phyloP scores from a whole-genome alignment of 192 early-diverging fungal genomes.

The Umbelopsis sp. region DNA sequence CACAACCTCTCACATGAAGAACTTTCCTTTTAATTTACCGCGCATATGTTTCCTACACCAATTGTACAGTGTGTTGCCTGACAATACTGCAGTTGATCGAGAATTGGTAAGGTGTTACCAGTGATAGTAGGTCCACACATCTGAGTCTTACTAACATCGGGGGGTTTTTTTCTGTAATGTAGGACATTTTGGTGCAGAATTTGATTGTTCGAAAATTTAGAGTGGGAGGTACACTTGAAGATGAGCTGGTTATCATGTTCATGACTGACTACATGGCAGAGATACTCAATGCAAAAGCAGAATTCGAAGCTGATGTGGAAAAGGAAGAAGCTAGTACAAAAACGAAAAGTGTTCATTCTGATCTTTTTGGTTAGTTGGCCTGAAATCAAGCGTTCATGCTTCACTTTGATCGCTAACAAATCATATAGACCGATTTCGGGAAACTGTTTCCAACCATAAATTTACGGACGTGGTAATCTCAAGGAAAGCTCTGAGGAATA shows the following conservation, averaged over 20 bases:
- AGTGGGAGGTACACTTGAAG: constrained; percentile 44
- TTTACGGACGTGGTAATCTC: constrained; percentile 40
- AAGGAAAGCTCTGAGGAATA: constrained; percentile 33
- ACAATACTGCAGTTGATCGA: constrained; percentile 48
- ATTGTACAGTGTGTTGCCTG: constrained; percentile 43
- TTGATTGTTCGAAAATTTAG: constrained; percentile 44
- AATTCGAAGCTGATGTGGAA: constrained; percentile 32
- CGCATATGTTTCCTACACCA: constrained; percentile 49
- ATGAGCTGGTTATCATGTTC: constrained; percentile 49
- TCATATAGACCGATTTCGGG: constrained; percentile 40
- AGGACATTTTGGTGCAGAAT: constrained; percentile 41
- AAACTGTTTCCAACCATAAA: constrained; percentile 25
- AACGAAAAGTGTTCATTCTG: not conserved
- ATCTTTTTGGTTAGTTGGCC: constrained; percentile 23
- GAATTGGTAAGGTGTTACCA: constrained; percentile 39
- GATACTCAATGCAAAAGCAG: constrained; percentile 41
- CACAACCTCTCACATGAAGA: not conserved
- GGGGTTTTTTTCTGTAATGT: not conserved
- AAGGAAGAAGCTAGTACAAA: not conserved
- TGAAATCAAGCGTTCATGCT: not conserved
- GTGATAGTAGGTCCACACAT: not conserved
- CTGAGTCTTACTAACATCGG: not conserved
- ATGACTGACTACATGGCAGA: constrained; percentile 39
- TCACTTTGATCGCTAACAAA: not conserved
- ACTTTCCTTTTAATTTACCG: constrained; percentile 7